phyloP scores from a whole-genome alignment of 2,329 filamentous ascomycete species.

The Exutisphaerella laricina region DNA sequence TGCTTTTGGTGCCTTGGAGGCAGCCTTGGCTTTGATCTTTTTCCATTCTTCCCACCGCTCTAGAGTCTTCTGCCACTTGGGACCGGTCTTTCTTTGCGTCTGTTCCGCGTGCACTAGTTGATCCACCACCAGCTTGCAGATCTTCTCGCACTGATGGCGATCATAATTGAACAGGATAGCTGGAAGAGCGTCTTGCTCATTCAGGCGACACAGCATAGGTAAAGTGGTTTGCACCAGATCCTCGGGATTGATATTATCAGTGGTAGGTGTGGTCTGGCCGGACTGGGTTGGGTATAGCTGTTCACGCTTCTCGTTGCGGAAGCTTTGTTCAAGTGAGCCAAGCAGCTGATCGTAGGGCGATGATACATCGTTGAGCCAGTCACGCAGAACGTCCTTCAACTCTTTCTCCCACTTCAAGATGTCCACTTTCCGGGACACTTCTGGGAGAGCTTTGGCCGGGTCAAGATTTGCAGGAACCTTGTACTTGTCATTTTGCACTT shows the following conservation, averaged over 20 bases:
- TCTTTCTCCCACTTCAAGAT: conserved; percentile 59
- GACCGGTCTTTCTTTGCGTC: conserved; percentile 51
- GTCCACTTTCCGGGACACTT: conserved; percentile 58
- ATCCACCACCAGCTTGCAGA: conserved; percentile 48
- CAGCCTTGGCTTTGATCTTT: conserved; percentile 40
- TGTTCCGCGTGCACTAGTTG: conserved; percentile 53
- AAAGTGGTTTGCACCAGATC: conserved; percentile 45
- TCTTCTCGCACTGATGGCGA: conserved; percentile 57
- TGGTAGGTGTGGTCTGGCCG: conserved; percentile 4
- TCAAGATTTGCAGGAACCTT: conserved; percentile 47
- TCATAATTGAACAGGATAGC: conserved; percentile 76
- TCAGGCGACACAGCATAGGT: conserved; percentile 55
- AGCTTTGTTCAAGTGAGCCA: conserved; percentile 41
- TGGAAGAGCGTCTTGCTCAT: conserved; percentile 60
- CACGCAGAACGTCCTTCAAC: conserved; percentile 54
- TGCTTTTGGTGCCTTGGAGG: conserved; percentile 28
- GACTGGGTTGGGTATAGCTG: conserved; percentile 22
- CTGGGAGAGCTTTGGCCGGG: conserved; percentile 47
- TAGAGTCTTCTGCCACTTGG: conserved; percentile 57
- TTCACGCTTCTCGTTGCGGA: conserved; percentile 23
- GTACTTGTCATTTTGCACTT: conserved; percentile 45
- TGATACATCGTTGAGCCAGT: conserved; percentile 54
- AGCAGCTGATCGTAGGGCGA: conserved; percentile 52
- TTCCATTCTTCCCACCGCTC: conserved; percentile 55
- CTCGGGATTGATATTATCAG: conserved; percentile 8